A percentile compares a stretch with the other conserved stretches of the same genome.
Evolutionary conservation across 116 monocot species (phyloP).

Genomic region (Posidonia oceanica): DNA sequence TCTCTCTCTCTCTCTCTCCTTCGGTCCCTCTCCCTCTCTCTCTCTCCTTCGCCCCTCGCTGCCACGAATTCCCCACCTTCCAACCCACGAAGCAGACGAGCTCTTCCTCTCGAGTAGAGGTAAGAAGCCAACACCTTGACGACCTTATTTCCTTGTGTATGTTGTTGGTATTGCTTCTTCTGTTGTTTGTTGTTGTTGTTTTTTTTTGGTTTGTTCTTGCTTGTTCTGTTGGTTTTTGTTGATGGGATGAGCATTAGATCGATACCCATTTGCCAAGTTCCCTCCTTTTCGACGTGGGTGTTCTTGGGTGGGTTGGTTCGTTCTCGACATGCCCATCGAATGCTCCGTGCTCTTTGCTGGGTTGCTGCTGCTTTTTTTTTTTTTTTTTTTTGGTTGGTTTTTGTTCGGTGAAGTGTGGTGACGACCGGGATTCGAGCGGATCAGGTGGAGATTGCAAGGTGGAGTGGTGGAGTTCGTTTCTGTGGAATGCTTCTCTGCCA

Average conservation of each 20-base stretch:
- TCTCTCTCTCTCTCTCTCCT: too few species aligned
- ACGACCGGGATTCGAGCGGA: background rate
- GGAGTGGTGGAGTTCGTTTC: background rate
- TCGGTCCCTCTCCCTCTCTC: background rate
- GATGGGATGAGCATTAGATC: conserved; percentile 4
- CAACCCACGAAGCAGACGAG: background rate
- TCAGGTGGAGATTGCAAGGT: background rate
- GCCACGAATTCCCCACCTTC: conserved; percentile 6
- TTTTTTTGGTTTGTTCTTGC: background rate
- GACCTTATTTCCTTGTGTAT: background rate
- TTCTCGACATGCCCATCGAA: background rate
- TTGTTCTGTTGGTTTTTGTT: conserved; percentile 4
- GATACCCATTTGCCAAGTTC: conserved; percentile 8
- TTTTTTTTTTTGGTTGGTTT: background rate
- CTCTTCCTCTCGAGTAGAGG: conserved; percentile 1
- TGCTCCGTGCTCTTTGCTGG: conserved; percentile 5
- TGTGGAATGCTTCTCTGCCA: background rate
- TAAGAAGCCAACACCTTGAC: background rate
- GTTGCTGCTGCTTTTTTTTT: background rate
- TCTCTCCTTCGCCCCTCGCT: background rate
- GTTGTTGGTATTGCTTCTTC: background rate
- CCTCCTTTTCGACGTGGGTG: background rate
- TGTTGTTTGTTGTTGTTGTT: background rate
- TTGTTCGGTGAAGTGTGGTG: background rate
- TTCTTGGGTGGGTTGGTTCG: background rate